Base-by-base conservation (phyloP, 208 protist genomes). In the Sergeia podlipaevii region DNA sequence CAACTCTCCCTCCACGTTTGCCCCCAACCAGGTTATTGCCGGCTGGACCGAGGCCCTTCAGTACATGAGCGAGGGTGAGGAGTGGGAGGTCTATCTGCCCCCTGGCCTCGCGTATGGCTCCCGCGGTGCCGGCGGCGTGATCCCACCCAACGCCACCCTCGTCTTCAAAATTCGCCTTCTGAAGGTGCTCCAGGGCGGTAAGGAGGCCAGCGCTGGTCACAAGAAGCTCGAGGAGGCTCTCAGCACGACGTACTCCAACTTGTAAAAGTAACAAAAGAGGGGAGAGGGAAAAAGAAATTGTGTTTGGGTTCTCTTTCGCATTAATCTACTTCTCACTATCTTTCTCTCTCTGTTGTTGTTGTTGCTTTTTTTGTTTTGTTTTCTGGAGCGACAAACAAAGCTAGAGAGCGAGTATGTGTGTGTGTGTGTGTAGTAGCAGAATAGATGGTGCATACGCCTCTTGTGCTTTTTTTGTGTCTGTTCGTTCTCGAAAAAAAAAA, bases 31-130 rank as follows among this genome's bases (percentile, higher is more conserved):
- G 52, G 81, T 92, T n/a, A 91, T 93, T 51, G 74, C 70, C 37
- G 85, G 70, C 29, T 95, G 88, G 88, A 85, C 75, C 15, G 84
- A 92, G 63, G 88, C 81, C 20, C 70, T 95, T 11, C 84, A 91
- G 82, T 71, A 84, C 57, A 92, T 95, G 84, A 62, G 62, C 34
- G 81, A 89, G 63, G 88, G 88, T 6, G 88, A 95, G 56, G 51
- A 79, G 53, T 95, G 88, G 88, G 70, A 88, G 53, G 70, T 95
- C 21, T 91, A 83, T 36, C 66, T 90, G 42, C 83, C 87, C 8
- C 70, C 50, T 20, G 73, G 82, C 37, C 70, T 91, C 15, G 89
- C 77, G 41, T 95, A 95, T 65, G 89, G 89, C 13, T 20, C 60
- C 30, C 21, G 53, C n/a, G 85, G 89, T 4, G 76, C 70, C 23